phyloP scores from a whole-genome alignment of 2,329 filamentous ascomycete species.

The Botryotinia narcissicola region DNA sequence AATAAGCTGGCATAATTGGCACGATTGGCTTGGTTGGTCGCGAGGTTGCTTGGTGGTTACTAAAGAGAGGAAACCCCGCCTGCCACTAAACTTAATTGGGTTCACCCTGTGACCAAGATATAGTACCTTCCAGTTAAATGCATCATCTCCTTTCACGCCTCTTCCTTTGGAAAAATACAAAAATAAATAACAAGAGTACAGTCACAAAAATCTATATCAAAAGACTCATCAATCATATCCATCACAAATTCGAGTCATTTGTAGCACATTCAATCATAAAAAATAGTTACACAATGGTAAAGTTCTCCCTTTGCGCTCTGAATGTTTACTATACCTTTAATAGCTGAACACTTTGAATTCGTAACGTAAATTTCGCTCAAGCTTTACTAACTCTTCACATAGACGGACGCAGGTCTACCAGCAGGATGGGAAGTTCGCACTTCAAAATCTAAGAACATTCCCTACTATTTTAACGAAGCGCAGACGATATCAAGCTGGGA shows the following conservation, averaged over 20 bases:
- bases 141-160: neutral
- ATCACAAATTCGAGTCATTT: neutral
- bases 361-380: neutral
- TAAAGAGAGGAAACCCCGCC: constrained; percentile 10
- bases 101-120: constrained; percentile 15
- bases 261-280: neutral
- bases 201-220: neutral
- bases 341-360: neutral
- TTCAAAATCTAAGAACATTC: constrained; percentile 97
- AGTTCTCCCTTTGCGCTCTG: neutral
- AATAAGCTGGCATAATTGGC: too few relatives aligned
- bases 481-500: constrained; percentile 95
- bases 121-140: constrained; percentile 10
- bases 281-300: constrained; percentile 17
- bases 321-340: neutral
- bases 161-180: neutral
- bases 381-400: constrained; percentile 17
- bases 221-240: neutral
- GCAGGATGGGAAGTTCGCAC: constrained; percentile 92
- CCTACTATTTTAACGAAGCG: constrained; percentile 93
- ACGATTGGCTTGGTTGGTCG: too few relatives aligned
- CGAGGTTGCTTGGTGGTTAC: constrained; percentile 4
- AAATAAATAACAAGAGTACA: neutral
- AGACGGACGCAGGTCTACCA: constrained; percentile 79
- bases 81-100: constrained; percentile 5